These are phyloP conservation scores for Coemansia sp. DNA, from an alignment of 192 early-diverging fungal species.

Conservation along the genomic window DNA sequence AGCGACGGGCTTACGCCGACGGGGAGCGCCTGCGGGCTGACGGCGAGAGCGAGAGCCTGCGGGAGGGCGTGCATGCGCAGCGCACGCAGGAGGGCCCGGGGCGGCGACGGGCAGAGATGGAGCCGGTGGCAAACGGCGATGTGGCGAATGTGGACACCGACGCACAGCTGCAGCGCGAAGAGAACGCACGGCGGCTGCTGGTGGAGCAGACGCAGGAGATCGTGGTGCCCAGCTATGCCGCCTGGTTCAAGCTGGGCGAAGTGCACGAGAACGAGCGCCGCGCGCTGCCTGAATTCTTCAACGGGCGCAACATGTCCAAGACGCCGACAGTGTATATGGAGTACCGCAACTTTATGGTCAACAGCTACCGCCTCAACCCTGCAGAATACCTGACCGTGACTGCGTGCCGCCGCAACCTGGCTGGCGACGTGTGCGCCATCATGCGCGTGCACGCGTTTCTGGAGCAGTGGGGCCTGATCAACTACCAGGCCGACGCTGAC, in stretches of 20 bases:
- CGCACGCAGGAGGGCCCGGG: conserved; percentile 15
- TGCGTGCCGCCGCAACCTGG: conserved; percentile 92
- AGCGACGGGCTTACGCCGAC: conserved; percentile 46
- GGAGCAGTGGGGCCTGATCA: conserved; percentile 99
- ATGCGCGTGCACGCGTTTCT: conserved; percentile 97
- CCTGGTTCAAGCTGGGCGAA: conserved; percentile 82
- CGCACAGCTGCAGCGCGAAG: conserved; percentile 54
- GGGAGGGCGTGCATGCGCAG: conserved; percentile 20
- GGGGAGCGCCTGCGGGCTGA: conserved; percentile 33
- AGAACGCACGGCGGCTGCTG: conserved; percentile 66
- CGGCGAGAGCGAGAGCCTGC: conserved; percentile 22
- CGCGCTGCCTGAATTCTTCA: conserved; percentile 96
- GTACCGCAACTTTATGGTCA: conserved; percentile 98
- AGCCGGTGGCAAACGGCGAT: conserved; percentile 36
- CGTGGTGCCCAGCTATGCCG: conserved; percentile 82
- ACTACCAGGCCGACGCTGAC: conserved; percentile 96
- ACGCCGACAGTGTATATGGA: conserved; percentile 90
- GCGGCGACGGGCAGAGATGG: conserved; percentile 39
- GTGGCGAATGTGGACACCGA: conserved; percentile 30
- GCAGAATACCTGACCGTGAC: conserved; percentile 97
- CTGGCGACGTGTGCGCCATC: conserved; percentile 98
- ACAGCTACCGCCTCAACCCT: conserved; percentile 93
- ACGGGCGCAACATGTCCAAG: conserved; percentile 86
- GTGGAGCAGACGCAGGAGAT: conserved; percentile 70
- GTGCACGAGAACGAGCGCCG: conserved; percentile 87